phyloP scores from a whole-genome alignment of 768 basidiomycete species.

The Sutorius australiensis region DNA sequence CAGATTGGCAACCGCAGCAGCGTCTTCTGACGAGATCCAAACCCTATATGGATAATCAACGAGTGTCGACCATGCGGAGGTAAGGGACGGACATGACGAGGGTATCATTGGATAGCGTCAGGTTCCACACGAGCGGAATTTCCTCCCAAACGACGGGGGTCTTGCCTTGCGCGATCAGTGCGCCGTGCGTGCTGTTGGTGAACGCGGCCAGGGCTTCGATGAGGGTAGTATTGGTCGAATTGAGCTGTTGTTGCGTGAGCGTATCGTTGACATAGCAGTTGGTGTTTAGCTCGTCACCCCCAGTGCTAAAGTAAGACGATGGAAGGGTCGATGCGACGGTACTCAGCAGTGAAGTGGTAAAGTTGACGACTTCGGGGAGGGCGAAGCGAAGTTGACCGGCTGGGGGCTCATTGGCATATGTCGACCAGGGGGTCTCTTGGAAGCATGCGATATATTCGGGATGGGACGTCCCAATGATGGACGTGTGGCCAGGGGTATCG shows the following conservation, averaged over 20 bases:
- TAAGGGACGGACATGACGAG: slow-evolving; percentile 34
- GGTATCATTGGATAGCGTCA: slow-evolving; percentile 40
- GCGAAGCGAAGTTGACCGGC: slow-evolving; percentile 80
- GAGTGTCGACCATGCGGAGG: not conserved
- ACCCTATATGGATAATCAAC: slow-evolving; percentile 25
- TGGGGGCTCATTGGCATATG: slow-evolving; percentile 71
- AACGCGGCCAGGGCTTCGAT: slow-evolving; percentile 64
- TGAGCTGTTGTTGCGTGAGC: slow-evolving; percentile 53
- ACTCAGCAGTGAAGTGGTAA: slow-evolving; percentile 51
- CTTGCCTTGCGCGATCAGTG: slow-evolving; percentile 55
- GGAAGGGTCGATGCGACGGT: slow-evolving; percentile 51
- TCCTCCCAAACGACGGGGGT: slow-evolving; percentile 83
- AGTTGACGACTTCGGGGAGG: slow-evolving; percentile 53
- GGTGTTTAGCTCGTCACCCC: slow-evolving; percentile 77
- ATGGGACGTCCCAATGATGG: slow-evolving; percentile 56
- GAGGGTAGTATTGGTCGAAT: slow-evolving; percentile 48
- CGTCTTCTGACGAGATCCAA: slow-evolving; percentile 46
- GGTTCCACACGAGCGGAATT: slow-evolving; percentile 40
- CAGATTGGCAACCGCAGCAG: slow-evolving; percentile 34
- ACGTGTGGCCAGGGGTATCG: slow-evolving; percentile 82
- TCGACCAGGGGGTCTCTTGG: slow-evolving; percentile 51
- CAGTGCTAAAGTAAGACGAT: slow-evolving; percentile 67
- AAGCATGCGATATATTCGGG: slow-evolving; percentile 75
- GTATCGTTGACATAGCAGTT: slow-evolving; percentile 63
- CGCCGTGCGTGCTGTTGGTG: slow-evolving; percentile 53